These are phyloP conservation scores for Achaetomiella virescens DNA, from an alignment of 495 filamentous ascomycete genomes.

Conservation along the genomic window DNA sequence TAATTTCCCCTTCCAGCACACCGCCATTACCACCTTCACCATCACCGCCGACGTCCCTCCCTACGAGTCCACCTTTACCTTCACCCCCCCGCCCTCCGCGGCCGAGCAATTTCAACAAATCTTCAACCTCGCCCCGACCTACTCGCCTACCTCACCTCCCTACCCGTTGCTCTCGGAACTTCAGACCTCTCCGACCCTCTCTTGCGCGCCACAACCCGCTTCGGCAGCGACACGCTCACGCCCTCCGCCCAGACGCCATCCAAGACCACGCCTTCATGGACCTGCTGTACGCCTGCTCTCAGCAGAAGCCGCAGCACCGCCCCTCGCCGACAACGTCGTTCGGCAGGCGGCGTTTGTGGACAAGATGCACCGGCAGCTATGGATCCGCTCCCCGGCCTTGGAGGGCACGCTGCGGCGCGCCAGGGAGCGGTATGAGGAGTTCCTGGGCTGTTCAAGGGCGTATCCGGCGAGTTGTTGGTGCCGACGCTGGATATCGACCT, in stretches of 20 bases:
- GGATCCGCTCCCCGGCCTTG: slow-evolving; percentile 13
- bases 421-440: neutral
- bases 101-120: too few species aligned
- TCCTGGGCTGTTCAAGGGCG: too few species aligned
- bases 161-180: too few species aligned
- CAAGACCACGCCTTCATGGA: too few species aligned
- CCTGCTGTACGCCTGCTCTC: too few species aligned
- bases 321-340: slow-evolving; percentile 38
- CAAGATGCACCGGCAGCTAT: slow-evolving; percentile 57
- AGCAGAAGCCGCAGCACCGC: neutral
- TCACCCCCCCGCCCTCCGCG: neutral
- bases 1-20: neutral
- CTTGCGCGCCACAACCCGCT: neutral
- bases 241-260: too few species aligned
- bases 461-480: too few species aligned
- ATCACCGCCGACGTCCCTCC: neutral
- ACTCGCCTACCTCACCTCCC: too few species aligned
- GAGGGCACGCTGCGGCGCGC: slow-evolving; percentile 9
- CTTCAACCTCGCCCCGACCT: too few species aligned
- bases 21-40: neutral
- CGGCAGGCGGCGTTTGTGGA: slow-evolving; percentile 41
- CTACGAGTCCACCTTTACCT: neutral
- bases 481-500: too few species aligned
- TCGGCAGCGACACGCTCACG: too few species aligned
- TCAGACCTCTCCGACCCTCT: neutral